Evolutionary conservation across 1,284 basidiomycete species (phyloP).

Genomic region (Marasmius sp.): DNA sequence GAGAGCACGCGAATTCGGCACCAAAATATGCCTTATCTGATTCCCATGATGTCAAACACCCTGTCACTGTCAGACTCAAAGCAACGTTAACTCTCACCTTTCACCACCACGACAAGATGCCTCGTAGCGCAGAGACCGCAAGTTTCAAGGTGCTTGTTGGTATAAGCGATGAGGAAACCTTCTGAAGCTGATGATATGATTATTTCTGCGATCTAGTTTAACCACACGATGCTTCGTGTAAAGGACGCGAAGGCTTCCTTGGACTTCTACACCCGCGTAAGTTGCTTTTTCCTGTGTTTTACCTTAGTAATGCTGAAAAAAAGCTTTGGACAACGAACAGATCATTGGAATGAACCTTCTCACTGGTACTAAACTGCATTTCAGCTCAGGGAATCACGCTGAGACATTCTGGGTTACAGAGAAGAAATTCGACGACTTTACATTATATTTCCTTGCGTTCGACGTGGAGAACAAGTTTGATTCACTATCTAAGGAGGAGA

Average conservation of each 20-base stretch:
- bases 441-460: constrained; percentile 82
- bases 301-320: neutral
- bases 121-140: constrained; percentile 62
- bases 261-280: constrained; percentile 72
- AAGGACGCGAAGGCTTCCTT: constrained; percentile 85
- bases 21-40: neutral
- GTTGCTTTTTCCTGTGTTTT: constrained; percentile 14
- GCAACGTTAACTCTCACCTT: constrained; percentile 6
- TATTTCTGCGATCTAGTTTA: constrained; percentile 54
- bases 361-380: constrained; percentile 36
- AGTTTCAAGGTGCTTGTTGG: constrained; percentile 53
- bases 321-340: constrained; percentile 29
- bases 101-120: constrained; percentile 42
- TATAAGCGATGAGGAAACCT: neutral
- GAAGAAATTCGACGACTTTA: constrained; percentile 59
- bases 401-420: constrained; percentile 34
- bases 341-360: constrained; percentile 88
- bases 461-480: constrained; percentile 48
- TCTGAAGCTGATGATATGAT: constrained; percentile 1
- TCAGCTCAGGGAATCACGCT: neutral
- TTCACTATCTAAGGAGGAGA: constrained; percentile 49
- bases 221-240: constrained; percentile 90
- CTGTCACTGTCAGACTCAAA: neutral
- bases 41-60: neutral
- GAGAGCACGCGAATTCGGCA: no score